Evolutionary conservation across 257 asterid genomes (phyloP).

Genomic region (Nicotiana tomentosiformis): DNA sequence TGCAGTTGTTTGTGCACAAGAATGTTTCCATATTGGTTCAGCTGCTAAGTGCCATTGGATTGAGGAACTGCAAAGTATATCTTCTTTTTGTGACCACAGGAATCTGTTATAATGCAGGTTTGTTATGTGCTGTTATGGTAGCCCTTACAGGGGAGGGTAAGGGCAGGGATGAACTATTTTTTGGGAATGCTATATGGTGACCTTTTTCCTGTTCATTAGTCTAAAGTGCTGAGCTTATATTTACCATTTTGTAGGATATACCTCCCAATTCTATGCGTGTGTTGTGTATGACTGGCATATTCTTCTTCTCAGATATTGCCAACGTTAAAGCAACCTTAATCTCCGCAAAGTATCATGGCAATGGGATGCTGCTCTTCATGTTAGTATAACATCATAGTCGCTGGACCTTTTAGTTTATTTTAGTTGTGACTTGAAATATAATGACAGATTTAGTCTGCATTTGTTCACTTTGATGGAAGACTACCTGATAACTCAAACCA

Average conservation of each 20-base stretch:
- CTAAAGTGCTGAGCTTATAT: neutral
- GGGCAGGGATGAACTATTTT: neutral
- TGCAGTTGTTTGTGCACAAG: neutral
- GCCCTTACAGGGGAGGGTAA: neutral
- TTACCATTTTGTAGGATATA: neutral
- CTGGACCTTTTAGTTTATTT: neutral
- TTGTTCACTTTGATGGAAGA: neutral
- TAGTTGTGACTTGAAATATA: neutral
- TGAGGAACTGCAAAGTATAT: neutral
- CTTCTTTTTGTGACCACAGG: neutral
- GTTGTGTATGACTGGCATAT: neutral
- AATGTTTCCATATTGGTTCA: neutral
- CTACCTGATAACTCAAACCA: neutral
- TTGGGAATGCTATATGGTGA: neutral
- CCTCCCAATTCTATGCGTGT: neutral
- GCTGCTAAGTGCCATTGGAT: neutral
- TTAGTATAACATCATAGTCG: neutral
- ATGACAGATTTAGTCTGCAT: neutral
- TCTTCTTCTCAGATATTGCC: neutral
- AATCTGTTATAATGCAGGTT: conserved; percentile 8
- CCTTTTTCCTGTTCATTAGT: neutral
- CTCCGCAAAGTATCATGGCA: neutral
- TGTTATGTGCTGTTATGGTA: neutral
- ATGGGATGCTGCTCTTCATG: neutral
- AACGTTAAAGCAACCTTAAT: neutral